phyloP scores from a whole-genome alignment of 805 yeast species.

The Myxozyma lipomycoides region DNA sequence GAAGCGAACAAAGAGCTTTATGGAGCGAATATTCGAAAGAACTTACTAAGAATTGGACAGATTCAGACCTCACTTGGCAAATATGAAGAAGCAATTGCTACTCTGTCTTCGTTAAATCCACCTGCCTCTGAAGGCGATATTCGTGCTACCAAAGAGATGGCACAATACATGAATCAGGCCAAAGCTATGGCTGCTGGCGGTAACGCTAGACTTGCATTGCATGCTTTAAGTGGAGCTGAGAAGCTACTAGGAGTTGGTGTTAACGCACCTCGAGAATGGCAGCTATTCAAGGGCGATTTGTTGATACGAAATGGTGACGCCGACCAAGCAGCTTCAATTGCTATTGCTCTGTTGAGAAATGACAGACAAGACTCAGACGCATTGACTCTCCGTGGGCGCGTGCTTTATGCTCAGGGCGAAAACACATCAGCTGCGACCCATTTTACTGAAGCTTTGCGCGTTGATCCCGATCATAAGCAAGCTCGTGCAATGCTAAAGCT shows the following conservation, averaged over 20 bases:
- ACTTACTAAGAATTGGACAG: conserved; percentile 39
- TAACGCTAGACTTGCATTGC: conserved; percentile 36
- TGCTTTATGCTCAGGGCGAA: conserved; percentile 41
- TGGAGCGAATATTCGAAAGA: conserved; percentile 37
- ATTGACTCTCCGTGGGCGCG: conserved; percentile 39
- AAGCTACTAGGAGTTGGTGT: conserved; percentile 38
- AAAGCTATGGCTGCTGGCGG: conserved; percentile 29
- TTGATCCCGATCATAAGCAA: conserved; percentile 41
- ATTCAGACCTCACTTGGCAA: conserved; percentile 37
- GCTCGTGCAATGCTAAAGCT: conserved; percentile 37
- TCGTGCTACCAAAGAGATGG: conserved; percentile 39
- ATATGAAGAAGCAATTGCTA: conserved; percentile 36
- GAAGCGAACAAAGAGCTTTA: conserved; percentile 24
- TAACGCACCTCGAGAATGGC: conserved; percentile 38
- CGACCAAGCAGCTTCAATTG: conserved; percentile 40
- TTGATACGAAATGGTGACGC: conserved; percentile 32
- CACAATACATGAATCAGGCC: conserved; percentile 38
- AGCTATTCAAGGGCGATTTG: conserved; percentile 35
- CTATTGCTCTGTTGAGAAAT: conserved; percentile 37
- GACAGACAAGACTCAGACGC: conserved; percentile 41
- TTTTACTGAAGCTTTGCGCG: conserved; percentile 40
- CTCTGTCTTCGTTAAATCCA: conserved; percentile 29
- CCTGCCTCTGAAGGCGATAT: conserved; percentile 29
- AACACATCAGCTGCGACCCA: conserved; percentile 39
- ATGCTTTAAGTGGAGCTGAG: conserved; percentile 40